Conservation (phyloP, 1,284 basidiomycete species). For the Irpex lacteus region DNA sequence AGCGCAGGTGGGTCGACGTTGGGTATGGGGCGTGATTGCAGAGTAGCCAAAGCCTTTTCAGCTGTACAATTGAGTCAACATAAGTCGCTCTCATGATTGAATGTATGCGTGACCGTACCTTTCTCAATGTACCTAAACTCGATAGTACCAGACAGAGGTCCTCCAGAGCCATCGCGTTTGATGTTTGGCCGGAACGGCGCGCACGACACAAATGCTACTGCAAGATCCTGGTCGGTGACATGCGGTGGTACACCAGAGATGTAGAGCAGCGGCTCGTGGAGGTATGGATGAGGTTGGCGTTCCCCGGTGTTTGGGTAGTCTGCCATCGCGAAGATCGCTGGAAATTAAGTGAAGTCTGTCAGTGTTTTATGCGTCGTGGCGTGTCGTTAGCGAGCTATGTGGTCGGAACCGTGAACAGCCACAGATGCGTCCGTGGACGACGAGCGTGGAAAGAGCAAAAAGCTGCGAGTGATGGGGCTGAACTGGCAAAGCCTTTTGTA, state of each 20-base stretch:
- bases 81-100: not conserved
- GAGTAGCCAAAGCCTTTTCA: constrained; percentile 83
- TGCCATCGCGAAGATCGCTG: constrained; percentile 22
- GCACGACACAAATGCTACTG: constrained; percentile 64
- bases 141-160: constrained; percentile 61
- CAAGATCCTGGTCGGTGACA: constrained; percentile 72
- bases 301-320: constrained; percentile 23
- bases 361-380: not conserved
- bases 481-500: not conserved
- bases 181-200: constrained; percentile 79
- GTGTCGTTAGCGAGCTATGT: constrained; percentile 2
- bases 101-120: constrained; percentile 43
- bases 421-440: constrained; percentile 2
- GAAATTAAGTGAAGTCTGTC: constrained; percentile 1
- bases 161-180: constrained; percentile 52
- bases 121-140: constrained; percentile 78
- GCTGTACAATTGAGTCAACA: constrained; percentile 43
- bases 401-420: not conserved
- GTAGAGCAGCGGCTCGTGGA: constrained; percentile 76
- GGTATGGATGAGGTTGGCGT: constrained; percentile 60
- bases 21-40: constrained; percentile 71
- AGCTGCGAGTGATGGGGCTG: constrained; percentile 2
- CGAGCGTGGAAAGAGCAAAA: constrained; percentile 1
- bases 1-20: constrained; percentile 50
- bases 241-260: constrained; percentile 69